These are phyloP conservation scores for Pseudozyma hubeiensis DNA, from an alignment of 1,284 basidiomycete genomes.

Conservation along the genomic window DNA sequence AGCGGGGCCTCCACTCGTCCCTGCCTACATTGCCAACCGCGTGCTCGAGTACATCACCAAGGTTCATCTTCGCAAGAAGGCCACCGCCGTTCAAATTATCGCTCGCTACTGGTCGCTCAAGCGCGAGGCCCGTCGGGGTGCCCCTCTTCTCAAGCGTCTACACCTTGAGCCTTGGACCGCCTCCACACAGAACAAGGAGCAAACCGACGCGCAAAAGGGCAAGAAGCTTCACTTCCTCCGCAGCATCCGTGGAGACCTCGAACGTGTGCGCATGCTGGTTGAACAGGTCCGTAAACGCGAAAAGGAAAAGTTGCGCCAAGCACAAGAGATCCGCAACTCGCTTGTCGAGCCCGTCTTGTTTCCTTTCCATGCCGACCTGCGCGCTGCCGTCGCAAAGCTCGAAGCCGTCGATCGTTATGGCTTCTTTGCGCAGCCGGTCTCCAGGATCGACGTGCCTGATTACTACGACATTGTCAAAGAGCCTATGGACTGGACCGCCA, in stretches of 20 bases:
- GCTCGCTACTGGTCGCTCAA: slow-evolving; percentile 98
- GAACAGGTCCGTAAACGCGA: slow-evolving; percentile 84
- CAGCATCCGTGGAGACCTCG: slow-evolving; percentile 81
- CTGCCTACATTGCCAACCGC: slow-evolving; percentile 74
- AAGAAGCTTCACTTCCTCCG: slow-evolving; percentile 78
- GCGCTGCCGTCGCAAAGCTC: slow-evolving; percentile 28
- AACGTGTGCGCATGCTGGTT: slow-evolving; percentile 78
- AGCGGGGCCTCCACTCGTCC: slow-evolving; percentile 73
- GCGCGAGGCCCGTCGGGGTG: slow-evolving; percentile 89
- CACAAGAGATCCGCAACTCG: slow-evolving; percentile 78
- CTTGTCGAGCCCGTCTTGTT: slow-evolving; percentile 70
- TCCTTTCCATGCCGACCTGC: slow-evolving; percentile 38
- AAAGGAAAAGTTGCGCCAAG: slow-evolving; percentile 81
- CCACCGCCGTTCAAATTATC: slow-evolving; percentile 80
- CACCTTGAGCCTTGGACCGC: slow-evolving; percentile 99
- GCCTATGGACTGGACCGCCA: slow-evolving; percentile 89
- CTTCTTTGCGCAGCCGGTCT: slow-evolving; percentile 69
- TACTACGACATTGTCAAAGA: slow-evolving; percentile 87
- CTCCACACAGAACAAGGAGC: slow-evolving; percentile 77
- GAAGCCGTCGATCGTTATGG: slow-evolving; percentile 48
- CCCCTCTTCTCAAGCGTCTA: slow-evolving; percentile 89
- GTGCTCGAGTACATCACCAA: slow-evolving; percentile 82
- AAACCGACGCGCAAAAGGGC: slow-evolving; percentile 73
- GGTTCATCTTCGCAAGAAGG: slow-evolving; percentile 80
- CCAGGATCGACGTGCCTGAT: slow-evolving; percentile 82